A percentile compares a stretch with the other conserved stretches of the same genome.
These are phyloP conservation scores for Ceratobasidium sp. DNA, from an alignment of 1,284 basidiomycete species.

Conservation along the genomic window DNA sequence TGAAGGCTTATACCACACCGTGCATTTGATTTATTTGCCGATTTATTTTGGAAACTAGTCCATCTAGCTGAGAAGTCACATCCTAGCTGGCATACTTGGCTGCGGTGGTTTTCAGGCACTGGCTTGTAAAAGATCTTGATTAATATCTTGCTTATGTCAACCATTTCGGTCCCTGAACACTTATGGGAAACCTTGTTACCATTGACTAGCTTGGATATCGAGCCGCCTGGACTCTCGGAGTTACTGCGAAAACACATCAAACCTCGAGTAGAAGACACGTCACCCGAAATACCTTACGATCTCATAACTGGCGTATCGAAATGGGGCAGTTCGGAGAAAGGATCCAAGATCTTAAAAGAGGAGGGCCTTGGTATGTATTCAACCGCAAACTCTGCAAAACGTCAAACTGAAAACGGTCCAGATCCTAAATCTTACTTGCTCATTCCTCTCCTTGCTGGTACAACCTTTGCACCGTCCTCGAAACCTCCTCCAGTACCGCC, in stretches of 20 bases:
- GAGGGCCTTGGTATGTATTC: conserved; percentile 57
- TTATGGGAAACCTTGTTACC: conserved; percentile 29
- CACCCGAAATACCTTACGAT: conserved; percentile 69
- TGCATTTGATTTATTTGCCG: too few species aligned
- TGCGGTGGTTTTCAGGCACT: neutral
- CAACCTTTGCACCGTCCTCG: conserved; percentile 77
- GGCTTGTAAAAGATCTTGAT: neutral
- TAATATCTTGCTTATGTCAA: conserved; percentile 17
- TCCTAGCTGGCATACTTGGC: neutral
- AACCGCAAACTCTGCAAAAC: neutral
- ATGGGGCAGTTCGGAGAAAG: conserved; percentile 73
- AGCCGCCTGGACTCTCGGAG: conserved; percentile 9
- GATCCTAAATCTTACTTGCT: conserved; percentile 71
- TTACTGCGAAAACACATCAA: conserved; percentile 42
- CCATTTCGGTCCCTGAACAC: conserved; percentile 34
- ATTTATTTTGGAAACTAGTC: neutral
- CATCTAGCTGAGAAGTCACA: neutral
- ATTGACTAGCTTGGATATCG: conserved; percentile 8
- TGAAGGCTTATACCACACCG: too few species aligned
- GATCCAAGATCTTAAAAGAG: conserved; percentile 61
- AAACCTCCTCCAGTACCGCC: conserved; percentile 68
- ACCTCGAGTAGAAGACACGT: conserved; percentile 53
- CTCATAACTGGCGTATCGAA: conserved; percentile 71
- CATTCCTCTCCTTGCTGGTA: conserved; percentile 80
- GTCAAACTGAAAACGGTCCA: conserved; percentile 1